A percentile compares a stretch with the other conserved stretches of the same genome.
Evolutionary conservation across 495 filamentous ascomycete genomes (phyloP).

Genomic region (Oidiodendron maius): DNA sequence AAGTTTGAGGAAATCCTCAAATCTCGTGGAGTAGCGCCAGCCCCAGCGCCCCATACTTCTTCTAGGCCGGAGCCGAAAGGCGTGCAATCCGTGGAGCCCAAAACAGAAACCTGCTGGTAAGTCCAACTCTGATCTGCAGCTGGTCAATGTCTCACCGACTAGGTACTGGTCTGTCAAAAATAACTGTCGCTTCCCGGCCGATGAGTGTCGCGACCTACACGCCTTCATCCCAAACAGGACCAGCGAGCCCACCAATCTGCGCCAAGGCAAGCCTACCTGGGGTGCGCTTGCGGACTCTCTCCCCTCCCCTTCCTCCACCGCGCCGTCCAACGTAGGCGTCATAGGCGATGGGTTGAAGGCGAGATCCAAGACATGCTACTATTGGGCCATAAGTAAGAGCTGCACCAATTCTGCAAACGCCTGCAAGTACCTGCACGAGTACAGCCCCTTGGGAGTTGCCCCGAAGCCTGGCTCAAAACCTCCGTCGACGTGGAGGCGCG

Average conservation of each 20-base stretch:
- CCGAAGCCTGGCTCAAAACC: not conserved
- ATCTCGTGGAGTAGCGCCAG: not conserved
- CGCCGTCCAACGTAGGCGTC: not conserved
- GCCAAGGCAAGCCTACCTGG: conserved; percentile 7
- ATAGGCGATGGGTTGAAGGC: not conserved
- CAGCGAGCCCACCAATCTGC: conserved; percentile 6
- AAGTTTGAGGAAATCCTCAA: conserved; percentile 1
- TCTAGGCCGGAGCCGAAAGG: not conserved
- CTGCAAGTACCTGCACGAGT: conserved; percentile 7
- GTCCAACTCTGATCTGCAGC: not conserved
- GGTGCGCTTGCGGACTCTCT: conserved; percentile 2
- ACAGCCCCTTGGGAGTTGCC: not conserved
- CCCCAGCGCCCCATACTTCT: not conserved
- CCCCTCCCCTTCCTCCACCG: not conserved
- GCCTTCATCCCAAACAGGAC: not conserved
- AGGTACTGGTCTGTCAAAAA: conserved; percentile 12
- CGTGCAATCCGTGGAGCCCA: not conserved
- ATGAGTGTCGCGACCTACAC: conserved; percentile 15
- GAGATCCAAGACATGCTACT: conserved; percentile 4
- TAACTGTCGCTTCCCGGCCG: conserved; percentile 13
- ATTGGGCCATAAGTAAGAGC: conserved; percentile 1
- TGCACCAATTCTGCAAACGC: not conserved
- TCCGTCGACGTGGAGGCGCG: not conserved
- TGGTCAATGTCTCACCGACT: no score
- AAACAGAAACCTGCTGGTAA: conserved; percentile 4